These are phyloP conservation scores for Nosema muscidifuracis DNA, from an alignment of 371 early-diverging fungal species.

Conservation along the genomic window DNA sequence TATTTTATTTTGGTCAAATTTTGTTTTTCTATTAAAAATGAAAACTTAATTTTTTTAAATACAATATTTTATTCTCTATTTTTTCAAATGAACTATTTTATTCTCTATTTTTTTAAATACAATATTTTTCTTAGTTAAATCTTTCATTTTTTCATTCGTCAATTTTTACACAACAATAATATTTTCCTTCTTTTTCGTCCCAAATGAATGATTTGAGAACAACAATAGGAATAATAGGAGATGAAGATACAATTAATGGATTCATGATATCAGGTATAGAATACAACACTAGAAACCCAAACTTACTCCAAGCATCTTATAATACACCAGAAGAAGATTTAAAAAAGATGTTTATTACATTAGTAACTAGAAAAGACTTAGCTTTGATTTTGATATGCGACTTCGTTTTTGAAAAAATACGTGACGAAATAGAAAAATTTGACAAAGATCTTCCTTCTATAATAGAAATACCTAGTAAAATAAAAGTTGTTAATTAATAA, in stretches of 20 bases:
- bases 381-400: constrained; percentile 60
- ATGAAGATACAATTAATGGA: constrained; percentile 59
- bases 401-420: constrained; percentile 47
- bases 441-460: constrained; percentile 55
- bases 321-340: constrained; percentile 48
- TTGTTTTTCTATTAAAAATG: too few species aligned
- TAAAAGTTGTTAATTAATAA: background rate
- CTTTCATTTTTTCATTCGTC: too few species aligned
- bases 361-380: constrained; percentile 53
- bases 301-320: constrained; percentile 36
- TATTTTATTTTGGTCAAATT: too few species aligned
- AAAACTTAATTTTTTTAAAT: too few species aligned
- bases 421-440: constrained; percentile 39
- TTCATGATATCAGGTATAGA: constrained; percentile 60
- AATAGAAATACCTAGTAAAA: constrained; percentile 56
- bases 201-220: too few species aligned
- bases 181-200: too few species aligned
- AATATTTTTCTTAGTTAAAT: too few species aligned
- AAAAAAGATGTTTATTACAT: constrained; percentile 25
- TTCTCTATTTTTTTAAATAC: too few species aligned
- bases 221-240: constrained; percentile 58
- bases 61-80: too few species aligned
- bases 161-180: too few species aligned
- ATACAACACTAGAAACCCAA: constrained; percentile 29
- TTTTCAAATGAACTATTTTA: background rate